These are phyloP conservation scores for Phytophthora europaea DNA, from an alignment of 352 stramenopile species.

Conservation along the genomic window DNA sequence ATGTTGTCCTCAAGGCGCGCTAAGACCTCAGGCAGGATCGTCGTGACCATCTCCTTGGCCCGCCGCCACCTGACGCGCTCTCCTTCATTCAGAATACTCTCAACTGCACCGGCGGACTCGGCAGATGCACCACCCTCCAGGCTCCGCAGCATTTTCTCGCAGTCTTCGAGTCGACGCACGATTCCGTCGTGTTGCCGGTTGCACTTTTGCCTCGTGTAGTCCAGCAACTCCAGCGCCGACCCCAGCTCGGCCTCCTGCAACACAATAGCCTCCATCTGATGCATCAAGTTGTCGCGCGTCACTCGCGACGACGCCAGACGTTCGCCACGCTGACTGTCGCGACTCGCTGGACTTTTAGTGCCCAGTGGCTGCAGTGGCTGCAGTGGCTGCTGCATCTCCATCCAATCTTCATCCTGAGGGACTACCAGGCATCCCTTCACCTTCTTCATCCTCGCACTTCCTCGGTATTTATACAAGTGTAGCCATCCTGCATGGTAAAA, in stretches of 20 bases:
- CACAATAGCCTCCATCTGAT: slow-evolving; percentile 66
- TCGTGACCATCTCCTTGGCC: slow-evolving; percentile 65
- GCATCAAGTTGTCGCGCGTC: slow-evolving; percentile 64
- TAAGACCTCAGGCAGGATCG: slow-evolving; percentile 62
- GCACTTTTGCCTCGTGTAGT: slow-evolving; percentile 60
- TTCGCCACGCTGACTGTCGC: slow-evolving; percentile 16
- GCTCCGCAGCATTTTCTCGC: slow-evolving; percentile 48
- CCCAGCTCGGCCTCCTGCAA: slow-evolving; percentile 70
- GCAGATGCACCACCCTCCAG: slow-evolving; percentile 35
- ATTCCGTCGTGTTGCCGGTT: slow-evolving; percentile 60
- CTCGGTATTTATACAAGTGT: neutral
- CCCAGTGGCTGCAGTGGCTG: slow-evolving; percentile 13
- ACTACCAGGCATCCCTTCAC: slow-evolving; percentile 62
- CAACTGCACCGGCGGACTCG: slow-evolving; percentile 1
- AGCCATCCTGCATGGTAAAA: neutral
- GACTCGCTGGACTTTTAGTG: neutral
- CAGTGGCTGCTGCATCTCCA: slow-evolving; percentile 43
- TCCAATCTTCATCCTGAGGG: slow-evolving; percentile 49
- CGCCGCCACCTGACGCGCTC: slow-evolving; percentile 58
- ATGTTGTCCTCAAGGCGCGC: slow-evolving; percentile 69
- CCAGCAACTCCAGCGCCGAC: slow-evolving; percentile 68
- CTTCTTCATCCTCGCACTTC: slow-evolving; percentile 21
- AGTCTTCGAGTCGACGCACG: slow-evolving; percentile 52
- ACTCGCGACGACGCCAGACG: slow-evolving; percentile 57
- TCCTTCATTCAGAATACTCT: slow-evolving; percentile 37